Base-by-base conservation (phyloP, 2,329 filamentous ascomycete genomes). In the Diplocarpon mali region DNA sequence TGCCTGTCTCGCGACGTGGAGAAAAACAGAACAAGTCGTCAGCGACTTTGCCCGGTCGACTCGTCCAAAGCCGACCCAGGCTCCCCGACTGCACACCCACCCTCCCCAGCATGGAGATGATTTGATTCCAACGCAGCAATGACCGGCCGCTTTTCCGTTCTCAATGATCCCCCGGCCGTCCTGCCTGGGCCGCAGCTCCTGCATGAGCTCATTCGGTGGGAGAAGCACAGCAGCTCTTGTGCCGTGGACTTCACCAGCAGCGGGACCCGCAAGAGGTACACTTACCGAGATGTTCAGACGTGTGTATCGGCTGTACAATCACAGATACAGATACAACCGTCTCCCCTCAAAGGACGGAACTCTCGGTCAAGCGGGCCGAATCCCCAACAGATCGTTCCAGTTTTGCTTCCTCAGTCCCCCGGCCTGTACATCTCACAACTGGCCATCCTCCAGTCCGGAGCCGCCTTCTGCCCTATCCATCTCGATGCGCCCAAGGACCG, bases 381-480 rank as follows among this genome's bases (percentile, higher is more conserved):
- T n/a, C n/a, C n/a, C 13, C 66, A 69, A 38, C 62, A 71, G 13
- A 64, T 94, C 30, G 71, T 95, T 31, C 88, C 89, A 0, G 67
- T 95, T 2, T 71, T 94, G 15, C 64, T 93, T 13, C 80, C 83
- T 2, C 89, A 95, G 64, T 83, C 76, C 12, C 77, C 81, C 9
- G 72, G 80, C 38, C 70, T 95, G 17, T 95, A 95, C 62, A 71
- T 92, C 45, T 72, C 85, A 1, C 74, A 85, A 50, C 63, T 95
- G 36, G 87, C 82, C 3, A 76, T 90, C 42, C 68, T 95, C 38
- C 88, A 89, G 62, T 79, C 80, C 11, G 89, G 89, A 6, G 85
- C 76, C 30, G 86, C 86, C 0, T 95, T 95, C 56, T 95, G 88
- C 53, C 88, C 89, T 0, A 67, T 95, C 45, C 83, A 83, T 49